Base-by-base conservation (phyloP, 139 green algal genomes). In the Volvox africanus region DNA sequence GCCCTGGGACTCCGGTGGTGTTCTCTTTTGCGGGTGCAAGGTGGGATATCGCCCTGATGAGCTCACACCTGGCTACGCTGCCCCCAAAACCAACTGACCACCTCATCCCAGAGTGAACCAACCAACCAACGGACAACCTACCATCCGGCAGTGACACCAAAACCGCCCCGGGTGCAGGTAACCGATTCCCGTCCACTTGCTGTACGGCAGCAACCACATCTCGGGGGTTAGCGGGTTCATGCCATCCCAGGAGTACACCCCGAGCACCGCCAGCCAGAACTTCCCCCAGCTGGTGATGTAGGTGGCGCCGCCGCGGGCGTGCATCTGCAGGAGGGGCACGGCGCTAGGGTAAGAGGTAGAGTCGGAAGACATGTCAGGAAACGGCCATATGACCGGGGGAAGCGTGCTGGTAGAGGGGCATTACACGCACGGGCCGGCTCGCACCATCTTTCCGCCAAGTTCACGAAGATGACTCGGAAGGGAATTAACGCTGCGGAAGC, bases 141-240 rank as follows among this genome's bases (percentile, higher is more conserved):
- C 97, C 98, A 99, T 99, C 88, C 98, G 95, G 94, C 98, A 99
- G 93, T 99, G 98, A 94, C 98, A 99, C 98, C 98, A 99, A 92
- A 99, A 99, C 69, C 98, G 94, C 0, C 98, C 98, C 13, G 98
- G 96, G 94, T 99, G 97, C 69, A 94, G 30, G 61, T 92, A 95
- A 30, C 97, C 97, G 62, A 99, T 96, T 89, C 97, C 96, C 0
- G 94, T 97, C 96, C 96, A 97, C 30, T 79, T 89, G 73, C 55
- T 90, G 94, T 99, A 99, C 6, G 98, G 98, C 93, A 99, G 95
- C 80, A 99, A 94, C 98, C 98, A 99, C 95, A 99, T 99, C 94
- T 99, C 98, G 0, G 98, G 98, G 0, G 98, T 96, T 82, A 98
- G 91, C 19, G 97, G 97, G 95, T 99, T 99, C 91, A 98, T 93